Evolutionary conservation across 2,329 filamentous ascomycete species (phyloP).

Genomic region (Colletotrichum abscissum): DNA sequence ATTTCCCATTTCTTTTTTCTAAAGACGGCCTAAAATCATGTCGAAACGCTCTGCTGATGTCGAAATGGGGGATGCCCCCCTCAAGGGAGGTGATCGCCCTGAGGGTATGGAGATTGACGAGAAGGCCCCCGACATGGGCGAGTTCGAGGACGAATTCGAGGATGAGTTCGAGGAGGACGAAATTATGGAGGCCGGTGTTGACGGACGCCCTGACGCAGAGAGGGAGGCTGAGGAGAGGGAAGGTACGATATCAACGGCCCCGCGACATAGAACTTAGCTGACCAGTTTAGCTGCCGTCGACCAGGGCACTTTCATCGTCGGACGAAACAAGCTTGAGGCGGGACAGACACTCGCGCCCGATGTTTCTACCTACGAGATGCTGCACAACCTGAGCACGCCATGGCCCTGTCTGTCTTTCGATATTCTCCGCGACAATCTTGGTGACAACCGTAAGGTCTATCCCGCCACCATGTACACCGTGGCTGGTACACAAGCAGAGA

Average conservation of each 20-base stretch:
- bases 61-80: constrained; percentile 57
- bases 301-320: constrained; percentile 94
- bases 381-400: constrained; percentile 91
- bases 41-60: constrained; percentile 69
- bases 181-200: constrained; percentile 92
- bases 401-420: constrained; percentile 99
- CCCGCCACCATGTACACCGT: constrained; percentile 96
- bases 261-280: not conserved
- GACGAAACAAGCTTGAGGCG: constrained; percentile 88
- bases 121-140: constrained; percentile 68
- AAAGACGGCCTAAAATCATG: constrained; percentile 52
- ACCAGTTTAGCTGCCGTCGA: constrained; percentile 75
- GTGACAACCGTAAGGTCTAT: constrained; percentile 91
- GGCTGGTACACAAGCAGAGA: constrained; percentile 91
- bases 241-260: constrained; percentile 52
- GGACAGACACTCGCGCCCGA: constrained; percentile 94
- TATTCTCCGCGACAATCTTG: constrained; percentile 85
- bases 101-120: constrained; percentile 75
- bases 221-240: constrained; percentile 88
- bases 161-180: constrained; percentile 93
- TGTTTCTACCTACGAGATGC: constrained; percentile 95
- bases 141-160: constrained; percentile 97
- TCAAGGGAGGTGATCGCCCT: constrained; percentile 71
- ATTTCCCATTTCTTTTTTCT: not conserved
- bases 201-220: constrained; percentile 92